Evolutionary conservation across 495 filamentous ascomycete species (phyloP), one percentile per base, ranked within the genome.

Genomic region (Penicillium waksmanii): DNA sequence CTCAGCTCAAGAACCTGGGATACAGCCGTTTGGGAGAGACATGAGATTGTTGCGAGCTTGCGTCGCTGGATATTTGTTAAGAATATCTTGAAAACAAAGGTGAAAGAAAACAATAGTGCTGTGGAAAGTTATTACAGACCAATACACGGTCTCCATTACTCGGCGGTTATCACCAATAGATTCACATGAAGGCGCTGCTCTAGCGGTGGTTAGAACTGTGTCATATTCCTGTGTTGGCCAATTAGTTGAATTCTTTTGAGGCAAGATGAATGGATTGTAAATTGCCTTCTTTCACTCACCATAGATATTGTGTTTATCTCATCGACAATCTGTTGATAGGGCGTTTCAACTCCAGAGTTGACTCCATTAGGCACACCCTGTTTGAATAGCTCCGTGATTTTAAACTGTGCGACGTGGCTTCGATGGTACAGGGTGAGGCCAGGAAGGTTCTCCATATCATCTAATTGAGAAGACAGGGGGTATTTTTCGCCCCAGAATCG

Each of bases 401-500:
- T 62, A 56, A 72, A 70, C 43, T 73, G 63, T 6, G 68, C 43
- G 17, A 73, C 64, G 54, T 73, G 72, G 46, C 66, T 69, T 17
- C 53, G 64, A 51, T 75, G 69, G 50, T 72, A 69, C 10, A 72
- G 51, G 11, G 65, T 68, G 36, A 70, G 55, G 9, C 61, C 62
- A 2, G 68, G 62, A 12, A 71, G 65, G 48, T 75, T 75, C 50
- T 75, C 72, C 40, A 72, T 34, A 23, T 75, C 72, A 56, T 75
- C 72, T 31, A 75, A 46, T 15, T 64, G 70, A 18, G 70, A 67
- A n/a, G 70, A 58, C 33, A 69, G 53, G 0, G 68, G 68, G 33
- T 75, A 75, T 10, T 43, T 33, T 3, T 72, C 66, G 15, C 70
- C 72, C 72, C 72, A 75, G 61, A 72, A 73, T 10, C 68, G 65